A percentile compares a stretch with the other conserved stretches of the same genome.
Evolutionary conservation across 345 rosid species (phyloP).

Genomic region (Salix brachista): DNA sequence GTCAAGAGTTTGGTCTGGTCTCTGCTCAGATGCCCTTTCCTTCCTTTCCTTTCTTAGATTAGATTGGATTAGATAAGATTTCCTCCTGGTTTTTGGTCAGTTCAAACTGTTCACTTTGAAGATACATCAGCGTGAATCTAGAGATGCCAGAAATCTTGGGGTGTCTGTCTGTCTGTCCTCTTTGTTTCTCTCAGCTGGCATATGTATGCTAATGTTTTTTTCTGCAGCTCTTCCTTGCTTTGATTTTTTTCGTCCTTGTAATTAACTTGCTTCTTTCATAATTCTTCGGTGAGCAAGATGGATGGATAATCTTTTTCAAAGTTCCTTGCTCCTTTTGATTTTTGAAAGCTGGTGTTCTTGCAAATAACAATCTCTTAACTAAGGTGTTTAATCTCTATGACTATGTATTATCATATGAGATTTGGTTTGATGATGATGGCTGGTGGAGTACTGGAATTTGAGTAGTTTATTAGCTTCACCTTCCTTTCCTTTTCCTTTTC

Average conservation of each 20-base stretch:
- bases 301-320: not conserved
- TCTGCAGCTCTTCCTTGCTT: not conserved
- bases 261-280: not conserved
- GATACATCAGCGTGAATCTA: not conserved
- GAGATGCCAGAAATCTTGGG: not conserved
- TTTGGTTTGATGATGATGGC: not conserved
- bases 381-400: not conserved
- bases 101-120: not conserved
- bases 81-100: not conserved
- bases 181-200: not conserved
- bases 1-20: not conserved
- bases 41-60: not conserved
- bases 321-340: not conserved
- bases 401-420: not conserved
- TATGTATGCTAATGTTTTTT: not conserved
- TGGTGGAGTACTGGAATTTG: not conserved
- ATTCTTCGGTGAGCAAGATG: not conserved
- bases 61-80: not conserved
- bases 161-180: not conserved
- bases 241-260: not conserved
- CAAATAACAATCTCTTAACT: not conserved
- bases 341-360: not conserved
- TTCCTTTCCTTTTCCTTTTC: not conserved
- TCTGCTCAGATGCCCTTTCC: not conserved
- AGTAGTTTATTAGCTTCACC: not conserved